These are phyloP conservation scores for Apiospora saccharicola DNA, from an alignment of 2,329 filamentous ascomycete species.

Conservation along the genomic window DNA sequence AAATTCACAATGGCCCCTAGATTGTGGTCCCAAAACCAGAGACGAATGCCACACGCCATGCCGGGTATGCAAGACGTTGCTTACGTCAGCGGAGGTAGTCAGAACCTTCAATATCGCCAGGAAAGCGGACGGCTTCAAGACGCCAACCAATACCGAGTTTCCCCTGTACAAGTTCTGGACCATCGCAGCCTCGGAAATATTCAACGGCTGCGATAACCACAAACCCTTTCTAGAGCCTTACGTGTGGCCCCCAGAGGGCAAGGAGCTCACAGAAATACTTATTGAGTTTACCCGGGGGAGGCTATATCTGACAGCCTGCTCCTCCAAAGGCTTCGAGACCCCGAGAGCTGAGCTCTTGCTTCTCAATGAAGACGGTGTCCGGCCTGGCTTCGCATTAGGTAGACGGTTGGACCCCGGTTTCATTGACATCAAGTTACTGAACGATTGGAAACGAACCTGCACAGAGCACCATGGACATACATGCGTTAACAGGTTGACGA, in stretches of 20 bases:
- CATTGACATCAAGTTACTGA: neutral
- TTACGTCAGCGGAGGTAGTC: neutral
- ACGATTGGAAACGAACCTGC: neutral
- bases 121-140: neutral
- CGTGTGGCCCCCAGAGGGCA: neutral
- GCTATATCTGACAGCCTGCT: no score
- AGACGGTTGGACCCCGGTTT: neutral
- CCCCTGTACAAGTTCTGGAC: neutral
- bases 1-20: neutral
- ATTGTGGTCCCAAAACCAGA: fast-evolving
- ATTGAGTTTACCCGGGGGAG: neutral
- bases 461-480: neutral
- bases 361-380: neutral
- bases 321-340: no score
- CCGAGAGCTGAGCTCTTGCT: neutral
- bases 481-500: neutral
- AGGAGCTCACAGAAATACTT: neutral
- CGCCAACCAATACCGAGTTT: neutral
- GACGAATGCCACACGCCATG: neutral
- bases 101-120: neutral
- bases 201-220: neutral
- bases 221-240: neutral
- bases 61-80: neutral
- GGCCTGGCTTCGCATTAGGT: neutral
- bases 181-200: neutral